These are phyloP conservation scores for Citrus hindsii DNA, from an alignment of 345 rosid species.

Conservation along the genomic window DNA sequence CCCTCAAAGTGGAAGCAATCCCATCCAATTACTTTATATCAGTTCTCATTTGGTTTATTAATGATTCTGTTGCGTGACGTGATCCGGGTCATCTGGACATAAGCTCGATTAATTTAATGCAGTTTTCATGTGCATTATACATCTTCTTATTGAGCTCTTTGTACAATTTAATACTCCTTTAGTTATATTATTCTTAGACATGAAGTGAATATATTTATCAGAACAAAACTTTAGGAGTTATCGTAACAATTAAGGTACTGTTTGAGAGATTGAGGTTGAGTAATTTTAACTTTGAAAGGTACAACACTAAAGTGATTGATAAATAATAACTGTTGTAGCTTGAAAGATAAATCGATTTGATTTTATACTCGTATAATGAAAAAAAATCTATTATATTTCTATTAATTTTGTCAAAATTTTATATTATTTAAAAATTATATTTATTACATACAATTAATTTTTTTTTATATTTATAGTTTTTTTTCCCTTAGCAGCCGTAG, in stretches of 20 bases:
- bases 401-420: too few relatives aligned
- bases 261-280: too few relatives aligned
- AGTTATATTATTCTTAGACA: too few relatives aligned
- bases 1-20: background rate
- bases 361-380: too few relatives aligned
- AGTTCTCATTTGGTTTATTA: background rate
- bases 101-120: background rate
- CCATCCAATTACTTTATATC: background rate
- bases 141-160: background rate
- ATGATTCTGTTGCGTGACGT: background rate
- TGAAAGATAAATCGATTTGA: rapidly evolving
- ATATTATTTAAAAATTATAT: too few relatives aligned
- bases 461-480: too few relatives aligned
- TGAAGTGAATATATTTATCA: background rate
- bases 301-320: too few relatives aligned
- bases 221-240: background rate
- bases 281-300: too few relatives aligned
- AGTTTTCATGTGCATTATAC: background rate
- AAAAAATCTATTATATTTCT: too few relatives aligned
- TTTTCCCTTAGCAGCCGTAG: too few relatives aligned
- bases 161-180: too few relatives aligned
- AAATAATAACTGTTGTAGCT: rapidly evolving
- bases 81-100: background rate
- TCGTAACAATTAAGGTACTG: rapidly evolving
- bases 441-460: too few relatives aligned